A percentile compares a stretch with the other conserved stretches of the same genome.
phyloP scores from a whole-genome alignment of 495 filamentous ascomycete species.

The Melanomma pulvis-pyrius region DNA sequence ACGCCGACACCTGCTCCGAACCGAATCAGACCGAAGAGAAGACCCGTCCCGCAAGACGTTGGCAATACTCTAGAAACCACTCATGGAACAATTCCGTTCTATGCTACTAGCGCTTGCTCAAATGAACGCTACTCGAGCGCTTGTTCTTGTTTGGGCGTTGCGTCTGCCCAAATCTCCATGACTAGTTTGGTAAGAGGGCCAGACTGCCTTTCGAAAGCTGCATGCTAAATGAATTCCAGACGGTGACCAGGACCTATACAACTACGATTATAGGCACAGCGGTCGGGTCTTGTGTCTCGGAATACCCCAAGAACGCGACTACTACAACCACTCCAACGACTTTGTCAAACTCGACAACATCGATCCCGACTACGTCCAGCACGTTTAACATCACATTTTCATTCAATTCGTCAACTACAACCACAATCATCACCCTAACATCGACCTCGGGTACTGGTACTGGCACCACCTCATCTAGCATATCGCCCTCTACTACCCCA shows the following conservation, averaged over 20 bases:
- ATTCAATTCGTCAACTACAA: not conserved
- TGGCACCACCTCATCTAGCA: not conserved
- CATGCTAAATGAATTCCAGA: not conserved
- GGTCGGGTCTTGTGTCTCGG: not conserved
- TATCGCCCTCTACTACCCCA: not conserved
- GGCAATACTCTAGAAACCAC: not conserved
- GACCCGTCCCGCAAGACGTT: not conserved
- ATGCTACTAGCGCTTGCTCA: conserved; percentile 27
- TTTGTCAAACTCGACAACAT: not conserved
- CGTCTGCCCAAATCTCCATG: not conserved
- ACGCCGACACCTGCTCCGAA: not conserved
- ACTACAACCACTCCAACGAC: not conserved
- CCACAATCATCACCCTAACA: conserved; percentile 1
- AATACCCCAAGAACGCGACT: not conserved
- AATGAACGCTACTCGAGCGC: conserved; percentile 18
- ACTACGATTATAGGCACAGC: conserved; percentile 2
- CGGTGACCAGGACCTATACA: conserved; percentile 11
- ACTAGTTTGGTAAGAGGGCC: conserved; percentile 12
- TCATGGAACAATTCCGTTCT: conserved; percentile 15
- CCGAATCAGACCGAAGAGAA: not conserved
- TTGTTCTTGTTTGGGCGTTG: conserved; percentile 20
- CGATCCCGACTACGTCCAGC: conserved; percentile 2
- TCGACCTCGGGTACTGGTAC: not conserved
- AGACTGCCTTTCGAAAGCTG: not conserved
- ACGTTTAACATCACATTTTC: not conserved